Evolutionary conservation across 768 basidiomycete genomes (phyloP).

Genomic region (Exsudoporus frostii): DNA sequence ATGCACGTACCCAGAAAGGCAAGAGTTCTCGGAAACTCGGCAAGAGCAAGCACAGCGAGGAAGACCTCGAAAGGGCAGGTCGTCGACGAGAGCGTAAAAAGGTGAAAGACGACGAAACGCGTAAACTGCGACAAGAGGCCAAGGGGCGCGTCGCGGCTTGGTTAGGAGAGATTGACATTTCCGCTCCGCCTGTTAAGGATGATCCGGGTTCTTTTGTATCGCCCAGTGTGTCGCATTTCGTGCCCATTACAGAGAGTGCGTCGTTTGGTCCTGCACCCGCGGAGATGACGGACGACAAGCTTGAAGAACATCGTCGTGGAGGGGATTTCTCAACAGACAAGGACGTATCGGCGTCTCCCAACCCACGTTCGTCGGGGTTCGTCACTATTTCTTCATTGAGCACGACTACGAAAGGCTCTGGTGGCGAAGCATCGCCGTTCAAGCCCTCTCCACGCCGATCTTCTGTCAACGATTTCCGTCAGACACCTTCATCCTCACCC

Average conservation of each 20-base stretch:
- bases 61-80: slow-evolving; percentile 24
- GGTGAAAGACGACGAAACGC: slow-evolving; percentile 36
- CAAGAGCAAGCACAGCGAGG: slow-evolving; percentile 26
- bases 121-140: slow-evolving; percentile 43
- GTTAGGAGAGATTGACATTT: slow-evolving; percentile 65
- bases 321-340: slow-evolving; percentile 7
- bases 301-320: slow-evolving; percentile 2
- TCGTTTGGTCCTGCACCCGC: slow-evolving; percentile 16
- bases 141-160: slow-evolving; percentile 78
- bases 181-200: slow-evolving; percentile 47
- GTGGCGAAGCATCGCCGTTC: slow-evolving; percentile 4
- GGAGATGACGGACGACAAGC: slow-evolving; percentile 5
- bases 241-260: slow-evolving; percentile 23
- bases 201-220: slow-evolving; percentile 34
- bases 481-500: slow-evolving; percentile 1
- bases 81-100: slow-evolving; percentile 28
- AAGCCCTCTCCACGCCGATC: slow-evolving; percentile 18
- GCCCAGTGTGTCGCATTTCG: slow-evolving; percentile 26
- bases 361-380: slow-evolving; percentile 77
- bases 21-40: slow-evolving; percentile 19
- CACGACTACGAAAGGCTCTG: slow-evolving; percentile 8
- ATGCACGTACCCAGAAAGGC: slow-evolving; percentile 30
- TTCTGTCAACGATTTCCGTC: slow-evolving; percentile 21
- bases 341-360: slow-evolving; percentile 43
- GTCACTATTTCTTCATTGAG: slow-evolving; percentile 59